Percentiles rank a stretch among this genome's conserved stretches.
Conservation (phyloP, 2,329 filamentous ascomycete genomes). For the Dryadomyces quercus-mongolicae region DNA sequence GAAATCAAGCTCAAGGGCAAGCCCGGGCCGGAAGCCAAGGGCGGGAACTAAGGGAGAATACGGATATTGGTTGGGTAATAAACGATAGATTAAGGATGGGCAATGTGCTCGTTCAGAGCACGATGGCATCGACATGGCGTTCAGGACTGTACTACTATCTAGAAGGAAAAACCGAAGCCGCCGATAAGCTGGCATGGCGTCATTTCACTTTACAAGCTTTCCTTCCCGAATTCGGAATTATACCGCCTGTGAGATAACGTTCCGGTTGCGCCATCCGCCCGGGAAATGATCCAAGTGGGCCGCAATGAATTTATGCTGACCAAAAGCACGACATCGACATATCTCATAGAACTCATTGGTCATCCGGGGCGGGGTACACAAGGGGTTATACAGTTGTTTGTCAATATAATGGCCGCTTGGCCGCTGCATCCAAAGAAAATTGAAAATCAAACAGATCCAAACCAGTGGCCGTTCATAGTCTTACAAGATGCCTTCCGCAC, state of each 20-base stretch:
- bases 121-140: too few relatives aligned
- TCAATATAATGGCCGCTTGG: not conserved
- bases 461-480: too few relatives aligned
- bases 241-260: not conserved
- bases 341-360: not conserved
- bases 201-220: not conserved
- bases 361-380: not conserved
- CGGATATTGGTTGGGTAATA: too few relatives aligned
- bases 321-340: not conserved
- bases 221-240: not conserved
- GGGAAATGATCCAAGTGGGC: not conserved
- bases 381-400: not conserved
- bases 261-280: not conserved
- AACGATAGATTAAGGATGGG: too few relatives aligned
- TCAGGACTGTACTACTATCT: too few relatives aligned
- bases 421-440: not conserved
- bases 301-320: too few relatives aligned
- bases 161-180: too few relatives aligned
- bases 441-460: not conserved
- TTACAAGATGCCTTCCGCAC: not conserved
- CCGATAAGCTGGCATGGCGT: too few relatives aligned
- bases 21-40: not conserved
- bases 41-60: too few relatives aligned
- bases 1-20: not conserved
- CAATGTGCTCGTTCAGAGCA: too few relatives aligned